Conservation (phyloP, 345 rosid genomes). For the Abelmoschus esculentus region DNA sequence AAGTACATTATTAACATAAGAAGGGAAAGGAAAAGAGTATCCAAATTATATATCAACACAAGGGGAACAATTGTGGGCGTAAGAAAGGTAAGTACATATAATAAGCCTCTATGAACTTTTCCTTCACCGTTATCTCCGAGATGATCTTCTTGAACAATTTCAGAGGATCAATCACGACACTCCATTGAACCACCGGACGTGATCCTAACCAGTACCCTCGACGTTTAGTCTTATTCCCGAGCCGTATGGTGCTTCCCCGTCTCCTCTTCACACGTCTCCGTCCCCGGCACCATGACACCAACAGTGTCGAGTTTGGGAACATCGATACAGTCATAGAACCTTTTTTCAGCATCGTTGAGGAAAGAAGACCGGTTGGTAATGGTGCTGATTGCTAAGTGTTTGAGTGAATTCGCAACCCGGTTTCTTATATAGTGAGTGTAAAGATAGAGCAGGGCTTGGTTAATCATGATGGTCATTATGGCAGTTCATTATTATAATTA, state of each 20-base stretch:
- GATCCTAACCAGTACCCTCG: slow-evolving; percentile 56
- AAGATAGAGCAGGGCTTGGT: slow-evolving; percentile 8
- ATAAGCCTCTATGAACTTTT: slow-evolving; percentile 36
- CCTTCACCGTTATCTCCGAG: slow-evolving; percentile 44
- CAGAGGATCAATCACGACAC: slow-evolving; percentile 42
- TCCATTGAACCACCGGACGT: slow-evolving; percentile 66
- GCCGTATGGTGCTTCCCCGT: slow-evolving; percentile 40
- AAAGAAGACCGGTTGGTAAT: background rate
- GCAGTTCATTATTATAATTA: slow-evolving; percentile 35
- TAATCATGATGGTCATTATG: slow-evolving; percentile 38
- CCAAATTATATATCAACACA: slow-evolving; percentile 38
- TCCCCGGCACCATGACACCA: slow-evolving; percentile 41
- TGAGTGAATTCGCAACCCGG: background rate
- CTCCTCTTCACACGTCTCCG: slow-evolving; percentile 44
- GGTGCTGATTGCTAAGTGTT: background rate
- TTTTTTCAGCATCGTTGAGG: slow-evolving; percentile 21
- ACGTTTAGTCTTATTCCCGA: slow-evolving; percentile 58
- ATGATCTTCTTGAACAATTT: slow-evolving; percentile 53
- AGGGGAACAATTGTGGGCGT: slow-evolving; percentile 71
- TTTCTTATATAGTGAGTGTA: slow-evolving; percentile 5
- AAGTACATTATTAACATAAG: slow-evolving; percentile 2
- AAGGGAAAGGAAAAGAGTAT: background rate
- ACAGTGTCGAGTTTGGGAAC: slow-evolving; percentile 27
- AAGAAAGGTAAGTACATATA: slow-evolving; percentile 52
- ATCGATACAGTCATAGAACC: slow-evolving; percentile 17